phyloP scores from a whole-genome alignment of 75 land plant genomes.

The Selaginella tamariscina region DNA sequence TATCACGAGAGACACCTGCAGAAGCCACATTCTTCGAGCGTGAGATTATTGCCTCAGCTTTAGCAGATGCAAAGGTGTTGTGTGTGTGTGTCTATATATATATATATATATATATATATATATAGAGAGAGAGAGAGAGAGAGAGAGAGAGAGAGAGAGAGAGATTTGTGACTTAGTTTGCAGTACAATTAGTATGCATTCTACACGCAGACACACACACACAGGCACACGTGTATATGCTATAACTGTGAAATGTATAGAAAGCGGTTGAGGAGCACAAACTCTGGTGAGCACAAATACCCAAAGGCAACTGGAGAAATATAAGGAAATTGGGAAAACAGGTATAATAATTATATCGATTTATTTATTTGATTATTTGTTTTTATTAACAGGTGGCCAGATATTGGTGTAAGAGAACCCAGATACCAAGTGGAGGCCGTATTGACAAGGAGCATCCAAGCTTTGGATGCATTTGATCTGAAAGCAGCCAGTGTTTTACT shows the following conservation, averaged over 20 bases:
- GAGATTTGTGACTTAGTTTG: too few relatives aligned
- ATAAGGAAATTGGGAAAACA: constrained; percentile 43
- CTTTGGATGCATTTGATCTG: constrained; percentile 52
- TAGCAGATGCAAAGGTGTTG: constrained; percentile 44
- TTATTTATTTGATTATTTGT: too few relatives aligned
- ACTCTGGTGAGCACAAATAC: constrained; percentile 44
- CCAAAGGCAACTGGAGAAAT: constrained; percentile 39
- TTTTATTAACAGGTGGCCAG: constrained; percentile 13
- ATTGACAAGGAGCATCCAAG: constrained; percentile 26
- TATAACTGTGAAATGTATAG: constrained; percentile 25
- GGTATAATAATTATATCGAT: too few relatives aligned
- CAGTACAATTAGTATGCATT: too few relatives aligned
- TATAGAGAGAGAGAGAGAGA: too few relatives aligned
- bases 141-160: too few relatives aligned
- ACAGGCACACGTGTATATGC: too few relatives aligned
- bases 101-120: too few relatives aligned
- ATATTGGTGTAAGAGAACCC: constrained; percentile 13
- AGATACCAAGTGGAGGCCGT: background rate
- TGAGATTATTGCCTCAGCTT: constrained; percentile 58
- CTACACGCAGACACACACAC: too few relatives aligned
- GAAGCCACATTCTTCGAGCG: constrained; percentile 40
- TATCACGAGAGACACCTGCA: constrained; percentile 33
- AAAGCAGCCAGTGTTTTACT: constrained; percentile 53
- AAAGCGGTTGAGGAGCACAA: constrained; percentile 46
- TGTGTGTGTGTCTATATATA: background rate